phyloP scores from a whole-genome alignment of 75 land plant species.

The Selaginella moellendorffii region DNA sequence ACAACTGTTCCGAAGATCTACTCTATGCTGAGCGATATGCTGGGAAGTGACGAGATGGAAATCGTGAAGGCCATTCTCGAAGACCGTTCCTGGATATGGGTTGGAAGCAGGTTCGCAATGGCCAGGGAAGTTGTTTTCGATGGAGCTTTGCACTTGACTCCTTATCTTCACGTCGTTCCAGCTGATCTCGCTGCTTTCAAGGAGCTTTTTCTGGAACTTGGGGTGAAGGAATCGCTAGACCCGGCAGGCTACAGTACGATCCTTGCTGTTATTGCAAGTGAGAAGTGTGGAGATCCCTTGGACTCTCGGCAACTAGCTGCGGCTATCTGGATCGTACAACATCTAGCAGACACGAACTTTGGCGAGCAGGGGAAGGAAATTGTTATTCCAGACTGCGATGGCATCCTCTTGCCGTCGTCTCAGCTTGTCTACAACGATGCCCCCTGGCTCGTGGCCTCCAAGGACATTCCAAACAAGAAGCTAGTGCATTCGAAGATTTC shows the following conservation, averaged over 20 bases:
- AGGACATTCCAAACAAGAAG: no score
- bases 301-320: slow-evolving; percentile 57
- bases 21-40: slow-evolving; percentile 42
- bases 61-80: slow-evolving; percentile 85
- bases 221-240: slow-evolving; percentile 56
- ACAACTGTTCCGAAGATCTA: slow-evolving; percentile 74
- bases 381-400: slow-evolving; percentile 57
- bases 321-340: slow-evolving; percentile 63
- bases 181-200: slow-evolving; percentile 76
- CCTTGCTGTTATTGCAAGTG: slow-evolving; percentile 45
- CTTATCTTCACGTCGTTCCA: slow-evolving; percentile 87
- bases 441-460: slow-evolving; percentile 55
- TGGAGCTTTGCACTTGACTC: slow-evolving; percentile 87
- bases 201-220: slow-evolving; percentile 65
- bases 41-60: slow-evolving; percentile 83
- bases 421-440: slow-evolving; percentile 88
- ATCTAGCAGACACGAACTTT: slow-evolving; percentile 58
- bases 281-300: slow-evolving; percentile 39
- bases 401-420: slow-evolving; percentile 36
- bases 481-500: slow-evolving; percentile 90
- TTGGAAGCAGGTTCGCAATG: slow-evolving; percentile 93
- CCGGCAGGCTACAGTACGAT: slow-evolving; percentile 61
- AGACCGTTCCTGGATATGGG: slow-evolving; percentile 93
- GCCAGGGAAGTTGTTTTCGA: slow-evolving; percentile 72
- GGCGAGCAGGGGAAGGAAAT: slow-evolving; percentile 26